Conservation (phyloP, 441 rosid genomes). For the Adansonia grandidieri region DNA sequence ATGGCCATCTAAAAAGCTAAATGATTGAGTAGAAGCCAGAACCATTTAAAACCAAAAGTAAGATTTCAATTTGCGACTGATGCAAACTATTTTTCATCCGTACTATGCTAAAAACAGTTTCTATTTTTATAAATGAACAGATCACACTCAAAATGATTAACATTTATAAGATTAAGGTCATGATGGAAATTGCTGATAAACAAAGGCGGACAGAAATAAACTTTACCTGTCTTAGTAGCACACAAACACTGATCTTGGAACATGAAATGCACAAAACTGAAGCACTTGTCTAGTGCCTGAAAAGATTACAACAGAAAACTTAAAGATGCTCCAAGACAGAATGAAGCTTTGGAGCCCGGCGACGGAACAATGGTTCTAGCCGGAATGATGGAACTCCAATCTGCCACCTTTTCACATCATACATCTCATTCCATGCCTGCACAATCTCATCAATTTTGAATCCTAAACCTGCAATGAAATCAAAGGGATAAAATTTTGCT, state of each 20-base stretch:
- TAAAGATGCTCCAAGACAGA: slow-evolving; percentile 67
- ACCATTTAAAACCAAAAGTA: not conserved
- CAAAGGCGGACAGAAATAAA: slow-evolving; percentile 8
- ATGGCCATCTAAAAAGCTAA: not conserved
- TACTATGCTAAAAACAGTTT: not conserved
- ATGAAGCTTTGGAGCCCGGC: slow-evolving; percentile 80
- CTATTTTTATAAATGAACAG: not conserved
- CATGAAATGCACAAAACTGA: slow-evolving; percentile 30
- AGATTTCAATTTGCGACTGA: not conserved
- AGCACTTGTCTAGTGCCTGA: slow-evolving; percentile 30
- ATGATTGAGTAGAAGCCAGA: not conserved
- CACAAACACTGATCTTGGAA: slow-evolving; percentile 22
- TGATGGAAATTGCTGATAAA: slow-evolving; percentile 1
- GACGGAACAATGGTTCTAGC: slow-evolving; percentile 89
- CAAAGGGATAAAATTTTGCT: not conserved
- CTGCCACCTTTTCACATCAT: slow-evolving; percentile 95
- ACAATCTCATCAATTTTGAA: slow-evolving; percentile 95
- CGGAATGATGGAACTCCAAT: slow-evolving; percentile 86
- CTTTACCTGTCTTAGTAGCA: slow-evolving; percentile 41
- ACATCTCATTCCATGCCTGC: slow-evolving; percentile 99
- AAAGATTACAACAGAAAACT: slow-evolving; percentile 29
- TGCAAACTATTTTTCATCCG: not conserved
- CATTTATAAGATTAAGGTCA: not conserved
- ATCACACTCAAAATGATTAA: not conserved
- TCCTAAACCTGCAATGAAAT: slow-evolving; percentile 62